These are phyloP conservation scores for Pyrus hybrid DNA, from an alignment of 331 rosid genomes.

Conservation along the genomic window DNA sequence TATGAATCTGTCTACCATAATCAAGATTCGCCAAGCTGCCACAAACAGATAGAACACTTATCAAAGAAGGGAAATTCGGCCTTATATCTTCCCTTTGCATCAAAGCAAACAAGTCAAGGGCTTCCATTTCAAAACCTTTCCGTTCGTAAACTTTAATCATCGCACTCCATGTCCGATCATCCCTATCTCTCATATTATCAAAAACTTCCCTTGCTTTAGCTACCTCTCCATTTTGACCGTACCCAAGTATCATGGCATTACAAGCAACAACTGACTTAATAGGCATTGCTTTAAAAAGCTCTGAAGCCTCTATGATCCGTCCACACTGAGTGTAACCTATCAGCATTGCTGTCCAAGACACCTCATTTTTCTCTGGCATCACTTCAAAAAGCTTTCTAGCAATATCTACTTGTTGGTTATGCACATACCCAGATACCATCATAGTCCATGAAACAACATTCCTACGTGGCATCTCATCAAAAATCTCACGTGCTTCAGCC, in stretches of 20 bases:
- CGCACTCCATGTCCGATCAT: conserved; percentile 15
- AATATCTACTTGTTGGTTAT: conserved; percentile 4
- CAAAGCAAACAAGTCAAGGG: conserved; percentile 9
- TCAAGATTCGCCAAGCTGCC: conserved; percentile 11
- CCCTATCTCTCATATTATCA: conserved; percentile 7
- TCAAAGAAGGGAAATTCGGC: conserved; percentile 2
- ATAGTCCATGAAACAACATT: conserved; percentile 11
- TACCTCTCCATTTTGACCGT: conserved; percentile 15
- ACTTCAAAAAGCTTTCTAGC: conserved; percentile 15
- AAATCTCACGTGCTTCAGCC: conserved; percentile 11
- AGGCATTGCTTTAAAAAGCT: conserved; percentile 16
- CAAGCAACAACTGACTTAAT: conserved; percentile 5
- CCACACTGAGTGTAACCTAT: conserved; percentile 20
- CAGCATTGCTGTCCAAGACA: conserved; percentile 20
- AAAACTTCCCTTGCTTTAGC: conserved; percentile 2
- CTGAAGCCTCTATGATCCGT: conserved; percentile 4
- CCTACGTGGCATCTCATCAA: conserved; percentile 6
- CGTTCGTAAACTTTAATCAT: conserved; percentile 16
- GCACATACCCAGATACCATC: conserved; percentile 10
- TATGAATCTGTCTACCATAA: conserved; percentile 7
- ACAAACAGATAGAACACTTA: conserved; percentile 9
- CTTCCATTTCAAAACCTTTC: conserved; percentile 13
- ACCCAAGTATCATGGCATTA: conserved; percentile 11
- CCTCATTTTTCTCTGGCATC: conserved; percentile 21
- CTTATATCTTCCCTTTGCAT: conserved; percentile 14